phyloP scores from a whole-genome alignment of 2,329 filamentous ascomycete species.

The Elsinoe perseae region DNA sequence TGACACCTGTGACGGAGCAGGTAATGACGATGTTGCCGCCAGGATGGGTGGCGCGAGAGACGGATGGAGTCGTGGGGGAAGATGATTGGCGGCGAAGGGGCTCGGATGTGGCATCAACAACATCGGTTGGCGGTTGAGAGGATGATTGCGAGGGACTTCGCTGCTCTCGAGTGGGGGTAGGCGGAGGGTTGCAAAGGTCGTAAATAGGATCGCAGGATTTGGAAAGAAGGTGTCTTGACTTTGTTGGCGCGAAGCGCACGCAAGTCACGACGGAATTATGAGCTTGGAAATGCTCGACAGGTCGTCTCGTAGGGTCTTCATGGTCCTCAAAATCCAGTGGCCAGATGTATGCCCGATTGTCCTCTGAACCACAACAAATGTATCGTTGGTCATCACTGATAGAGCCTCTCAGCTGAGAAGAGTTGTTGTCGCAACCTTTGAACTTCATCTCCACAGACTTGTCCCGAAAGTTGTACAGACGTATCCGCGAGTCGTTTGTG shows the following conservation, averaged over 20 bases:
- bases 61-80: constrained; percentile 58
- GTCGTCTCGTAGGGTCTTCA: constrained; percentile 68
- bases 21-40: constrained; percentile 89
- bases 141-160: constrained; percentile 37
- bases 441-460: constrained; percentile 83
- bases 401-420: constrained; percentile 79
- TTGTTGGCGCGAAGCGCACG: constrained; percentile 75
- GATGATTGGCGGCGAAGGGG: constrained; percentile 46
- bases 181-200: constrained; percentile 90
- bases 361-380: constrained; percentile 88
- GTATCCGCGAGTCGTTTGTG: constrained; percentile 87
- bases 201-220: constrained; percentile 87
- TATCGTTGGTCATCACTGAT: constrained; percentile 83
- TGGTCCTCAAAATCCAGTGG: constrained; percentile 53
- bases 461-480: constrained; percentile 80
- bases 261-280: constrained; percentile 82
- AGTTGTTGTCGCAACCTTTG: constrained; percentile 81
- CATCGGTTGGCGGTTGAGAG: constrained; percentile 41
- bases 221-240: constrained; percentile 68
- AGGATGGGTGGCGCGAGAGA: constrained; percentile 65
- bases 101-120: constrained; percentile 26
- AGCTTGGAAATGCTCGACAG: constrained; percentile 83
- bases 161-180: constrained; percentile 68
- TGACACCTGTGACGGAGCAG: constrained; percentile 75
- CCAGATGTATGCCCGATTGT: constrained; percentile 87